phyloP scores from a whole-genome alignment of 2,329 filamentous ascomycete species.

The Shiraia bambusicola region DNA sequence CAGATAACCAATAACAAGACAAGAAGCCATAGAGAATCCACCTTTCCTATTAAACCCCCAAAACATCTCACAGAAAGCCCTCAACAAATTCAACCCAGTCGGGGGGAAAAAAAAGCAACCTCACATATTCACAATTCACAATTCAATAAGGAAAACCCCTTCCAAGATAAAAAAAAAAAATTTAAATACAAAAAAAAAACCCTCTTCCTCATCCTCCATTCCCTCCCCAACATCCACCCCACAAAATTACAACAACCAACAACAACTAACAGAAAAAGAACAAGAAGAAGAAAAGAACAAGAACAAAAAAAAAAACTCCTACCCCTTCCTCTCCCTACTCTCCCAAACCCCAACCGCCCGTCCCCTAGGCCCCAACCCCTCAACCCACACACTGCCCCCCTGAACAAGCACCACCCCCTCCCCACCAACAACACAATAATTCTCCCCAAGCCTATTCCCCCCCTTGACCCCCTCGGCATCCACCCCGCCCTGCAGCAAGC shows the following conservation, averaged over 20 bases:
- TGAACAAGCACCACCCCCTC: neutral
- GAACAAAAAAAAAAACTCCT: neutral
- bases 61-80: constrained; percentile 20
- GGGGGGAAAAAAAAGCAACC: too few species aligned
- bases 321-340: constrained; percentile 3
- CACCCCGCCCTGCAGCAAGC: neutral
- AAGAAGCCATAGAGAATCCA: neutral
- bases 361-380: neutral
- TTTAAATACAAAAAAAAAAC: too few species aligned
- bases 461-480: neutral
- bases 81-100: constrained; percentile 26
- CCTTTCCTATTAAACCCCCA: constrained; percentile 5
- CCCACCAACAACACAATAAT: neutral
- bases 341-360: constrained; percentile 2
- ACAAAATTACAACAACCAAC: too few species aligned
- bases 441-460: neutral
- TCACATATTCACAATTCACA: too few species aligned
- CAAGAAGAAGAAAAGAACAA: too few species aligned
- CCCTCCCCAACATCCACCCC: too few species aligned
- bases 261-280: too few species aligned
- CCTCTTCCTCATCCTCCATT: too few species aligned
- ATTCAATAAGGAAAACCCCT: constrained; percentile 13
- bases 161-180: too few species aligned
- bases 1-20: neutral
- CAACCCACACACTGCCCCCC: neutral